Percentiles rank a stretch among this genome's conserved stretches.
Evolutionary conservation across 2,329 filamentous ascomycete species (phyloP).

Genomic region (Calonectria pteridis): DNA sequence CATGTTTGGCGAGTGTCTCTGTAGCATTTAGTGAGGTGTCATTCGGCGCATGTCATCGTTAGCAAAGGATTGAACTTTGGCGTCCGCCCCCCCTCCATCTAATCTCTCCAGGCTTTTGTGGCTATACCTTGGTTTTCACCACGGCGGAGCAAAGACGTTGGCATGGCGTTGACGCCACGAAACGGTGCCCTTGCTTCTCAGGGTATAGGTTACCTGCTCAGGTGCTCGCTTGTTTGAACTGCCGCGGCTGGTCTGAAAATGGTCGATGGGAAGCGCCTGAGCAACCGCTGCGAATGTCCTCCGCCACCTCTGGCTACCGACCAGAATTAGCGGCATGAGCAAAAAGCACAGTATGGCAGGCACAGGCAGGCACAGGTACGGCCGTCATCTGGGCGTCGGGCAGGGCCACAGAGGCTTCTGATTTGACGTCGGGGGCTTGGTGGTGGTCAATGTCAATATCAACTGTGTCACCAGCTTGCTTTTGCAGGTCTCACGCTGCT

Average conservation of each 20-base stretch:
- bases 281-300: not conserved
- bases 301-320: not conserved
- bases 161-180: constrained; percentile 5
- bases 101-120: constrained; percentile 13
- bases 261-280: not conserved
- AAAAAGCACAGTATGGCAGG: not conserved
- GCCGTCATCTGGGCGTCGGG: constrained; percentile 23
- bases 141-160: constrained; percentile 14
- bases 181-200: not conserved
- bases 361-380: constrained; percentile 4
- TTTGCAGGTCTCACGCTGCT: constrained; percentile 28
- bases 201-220: not conserved
- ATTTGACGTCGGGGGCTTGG: constrained; percentile 15
- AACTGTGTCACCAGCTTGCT: constrained; percentile 35
- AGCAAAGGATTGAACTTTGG: constrained; percentile 14
- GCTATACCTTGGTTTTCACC: constrained; percentile 27
- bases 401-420: constrained; percentile 33
- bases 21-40: constrained; percentile 5
- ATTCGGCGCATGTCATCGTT: constrained; percentile 19
- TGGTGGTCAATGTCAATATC: constrained; percentile 12
- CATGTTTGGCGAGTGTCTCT: constrained; percentile 14
- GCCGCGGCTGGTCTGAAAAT: not conserved
- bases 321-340: not conserved
- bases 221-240: not conserved
- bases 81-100: constrained; percentile 4